Percentiles rank a stretch among this genome's conserved stretches.
Evolutionary conservation across 331 rosid genomes (phyloP).

Genomic region (Erythrophleum ivorense): DNA sequence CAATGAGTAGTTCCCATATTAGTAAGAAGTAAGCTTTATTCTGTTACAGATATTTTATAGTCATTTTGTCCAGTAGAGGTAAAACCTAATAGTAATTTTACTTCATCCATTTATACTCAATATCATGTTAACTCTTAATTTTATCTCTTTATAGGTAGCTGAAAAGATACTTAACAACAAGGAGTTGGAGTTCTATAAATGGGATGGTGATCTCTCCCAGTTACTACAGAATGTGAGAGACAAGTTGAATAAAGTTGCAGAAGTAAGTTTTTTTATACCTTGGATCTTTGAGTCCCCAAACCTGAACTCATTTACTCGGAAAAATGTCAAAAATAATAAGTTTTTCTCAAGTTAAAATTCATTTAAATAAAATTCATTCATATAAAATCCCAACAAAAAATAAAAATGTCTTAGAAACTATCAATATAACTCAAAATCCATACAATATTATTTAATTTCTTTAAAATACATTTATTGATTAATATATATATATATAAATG

Average conservation of each 20-base stretch:
- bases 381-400: no score
- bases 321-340: no score
- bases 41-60: neutral
- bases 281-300: neutral
- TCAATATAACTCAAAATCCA: neutral
- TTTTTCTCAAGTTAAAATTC: no score
- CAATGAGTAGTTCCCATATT: neutral
- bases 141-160: conserved; percentile 67
- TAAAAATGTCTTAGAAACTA: neutral
- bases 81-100: conserved; percentile 8
- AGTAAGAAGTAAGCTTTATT: conserved; percentile 6
- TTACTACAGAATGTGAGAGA: conserved; percentile 89
- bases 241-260: conserved; percentile 88
- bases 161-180: conserved; percentile 70
- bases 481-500: no score
- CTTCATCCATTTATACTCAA: neutral
- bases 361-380: no score
- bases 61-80: conserved; percentile 13
- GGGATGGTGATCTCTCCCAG: conserved; percentile 91
- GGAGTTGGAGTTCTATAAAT: conserved; percentile 87
- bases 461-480: no score
- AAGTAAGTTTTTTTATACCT: conserved; percentile 52
- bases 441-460: no score
- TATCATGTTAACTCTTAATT: neutral
- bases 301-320: neutral